Evolutionary conservation across 1,284 basidiomycete genomes (phyloP), one percentile per base, ranked within the genome.

Genomic region (Austroboletus olivaceoglutinosus): DNA sequence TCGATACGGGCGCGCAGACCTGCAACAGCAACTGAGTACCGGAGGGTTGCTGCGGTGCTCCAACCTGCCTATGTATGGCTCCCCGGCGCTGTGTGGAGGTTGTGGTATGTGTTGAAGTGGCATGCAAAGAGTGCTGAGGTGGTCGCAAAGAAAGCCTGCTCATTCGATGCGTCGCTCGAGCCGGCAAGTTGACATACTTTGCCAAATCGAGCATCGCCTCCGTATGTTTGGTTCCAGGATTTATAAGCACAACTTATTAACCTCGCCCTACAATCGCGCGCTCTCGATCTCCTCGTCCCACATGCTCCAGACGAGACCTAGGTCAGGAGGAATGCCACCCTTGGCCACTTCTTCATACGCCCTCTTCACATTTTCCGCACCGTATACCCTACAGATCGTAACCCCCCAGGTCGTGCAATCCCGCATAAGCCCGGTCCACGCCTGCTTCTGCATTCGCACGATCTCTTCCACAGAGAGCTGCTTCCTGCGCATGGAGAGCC

Each of bases 1-100:
- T 98, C 92, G 61, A 99, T 94, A 57, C 88, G 85, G 39, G 89
- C 82, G 40, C 93, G 83, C 41, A 89, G 73, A 52, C 89, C 89
- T 87, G 59, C 25, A 46, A 53, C 12, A 23, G 49, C 50, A 33
- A 6, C 38, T 59, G 44, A 52, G 47, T 18, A 51, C 34, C 13
- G 23, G 4, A 22, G 12, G 9, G 31, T 39, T 15, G 39, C 34
- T 22, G 18, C 23, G 11, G 18, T 41, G 27, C 11, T 41, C 8
- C 4, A 47, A 58, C 60, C 43, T 63, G 76, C 87, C 89, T 70
- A 80, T 73, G 62, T 83, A 81, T n/a, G 76, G 69, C 27, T 80
- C 74, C 1, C 91, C 90, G 38, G 88, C 81, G 45, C 84, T 88
- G 70, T 93, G 90, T 18, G 90, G 90, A 12, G 91, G 91, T 61